Conservation (phyloP, 2,329 filamentous ascomycete species). For the Epichloe typhina region DNA sequence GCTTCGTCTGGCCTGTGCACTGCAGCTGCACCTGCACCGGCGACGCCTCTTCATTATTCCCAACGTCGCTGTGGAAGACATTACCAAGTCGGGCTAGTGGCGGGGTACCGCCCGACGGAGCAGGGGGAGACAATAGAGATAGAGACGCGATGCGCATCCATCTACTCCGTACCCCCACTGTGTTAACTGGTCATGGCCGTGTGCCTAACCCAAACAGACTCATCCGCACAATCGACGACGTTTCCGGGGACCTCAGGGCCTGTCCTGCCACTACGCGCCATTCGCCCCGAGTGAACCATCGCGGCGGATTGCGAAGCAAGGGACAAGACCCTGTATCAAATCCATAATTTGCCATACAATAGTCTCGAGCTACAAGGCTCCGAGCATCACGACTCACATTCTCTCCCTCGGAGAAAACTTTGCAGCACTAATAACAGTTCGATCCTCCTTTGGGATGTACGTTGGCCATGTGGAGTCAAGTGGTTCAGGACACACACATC, state of each 20-base stretch:
- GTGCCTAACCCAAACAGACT: background rate
- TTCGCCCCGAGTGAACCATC: background rate
- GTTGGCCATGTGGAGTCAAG: conserved; percentile 1
- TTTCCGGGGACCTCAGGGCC: background rate
- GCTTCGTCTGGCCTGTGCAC: conserved; percentile 2
- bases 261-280: background rate
- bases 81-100: conserved; percentile 5
- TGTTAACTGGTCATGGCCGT: background rate
- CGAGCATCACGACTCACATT: background rate
- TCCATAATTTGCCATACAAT: background rate
- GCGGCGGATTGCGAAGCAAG: background rate
- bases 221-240: background rate
- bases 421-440: background rate
- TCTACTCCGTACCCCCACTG: too few species aligned
- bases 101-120: conserved; percentile 3
- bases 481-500: background rate
- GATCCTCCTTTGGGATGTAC: background rate
- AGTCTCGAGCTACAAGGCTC: background rate
- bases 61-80: background rate
- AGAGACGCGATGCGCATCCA: background rate
- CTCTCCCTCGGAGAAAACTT: conserved; percentile 3
- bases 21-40: conserved; percentile 5
- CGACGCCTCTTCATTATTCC: background rate
- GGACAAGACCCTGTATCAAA: background rate
- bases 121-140: conserved; percentile 7